A percentile compares a stretch with the other conserved stretches of the same genome.
Evolutionary conservation across 169 alveolate species (phyloP).

Genomic region (Cryptosporidium ryanae): DNA sequence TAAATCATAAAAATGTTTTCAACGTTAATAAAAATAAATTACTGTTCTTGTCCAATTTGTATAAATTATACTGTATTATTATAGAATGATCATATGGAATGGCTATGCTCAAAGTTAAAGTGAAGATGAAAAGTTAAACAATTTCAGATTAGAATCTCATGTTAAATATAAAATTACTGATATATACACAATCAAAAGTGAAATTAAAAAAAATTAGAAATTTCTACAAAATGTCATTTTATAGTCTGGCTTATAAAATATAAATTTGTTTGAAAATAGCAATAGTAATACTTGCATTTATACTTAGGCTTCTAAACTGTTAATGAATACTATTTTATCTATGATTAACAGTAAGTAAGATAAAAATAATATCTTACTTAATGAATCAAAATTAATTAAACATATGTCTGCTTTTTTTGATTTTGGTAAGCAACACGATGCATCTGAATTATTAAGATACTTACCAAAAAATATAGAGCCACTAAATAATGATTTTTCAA

Average conservation of each 20-base stretch:
- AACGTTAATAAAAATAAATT: neutral
- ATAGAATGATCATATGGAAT: neutral
- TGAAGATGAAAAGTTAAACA: neutral
- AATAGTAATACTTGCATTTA: neutral
- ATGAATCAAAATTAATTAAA: conserved; percentile 4
- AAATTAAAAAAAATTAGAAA: conserved; percentile 27
- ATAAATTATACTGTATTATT: conserved; percentile 27
- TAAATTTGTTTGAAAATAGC: neutral
- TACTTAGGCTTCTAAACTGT: neutral
- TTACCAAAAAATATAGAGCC: conserved; percentile 30
- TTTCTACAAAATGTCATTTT: conserved; percentile 22
- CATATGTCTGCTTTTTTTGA: conserved; percentile 21
- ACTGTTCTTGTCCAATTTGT: conserved; percentile 4
- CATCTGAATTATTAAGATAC: conserved; percentile 52
- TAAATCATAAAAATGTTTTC: neutral
- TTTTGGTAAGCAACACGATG: conserved; percentile 60
- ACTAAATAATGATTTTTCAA: neutral
- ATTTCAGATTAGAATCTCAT: neutral
- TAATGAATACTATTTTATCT: neutral
- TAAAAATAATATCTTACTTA: neutral
- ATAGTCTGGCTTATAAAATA: conserved; percentile 30
- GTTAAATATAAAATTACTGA: neutral
- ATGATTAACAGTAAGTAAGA: neutral
- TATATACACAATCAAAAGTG: neutral
- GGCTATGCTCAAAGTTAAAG: neutral